Evolutionary conservation across 2,329 filamentous ascomycete genomes (phyloP).

Genomic region (Hypoxylon sp.): DNA sequence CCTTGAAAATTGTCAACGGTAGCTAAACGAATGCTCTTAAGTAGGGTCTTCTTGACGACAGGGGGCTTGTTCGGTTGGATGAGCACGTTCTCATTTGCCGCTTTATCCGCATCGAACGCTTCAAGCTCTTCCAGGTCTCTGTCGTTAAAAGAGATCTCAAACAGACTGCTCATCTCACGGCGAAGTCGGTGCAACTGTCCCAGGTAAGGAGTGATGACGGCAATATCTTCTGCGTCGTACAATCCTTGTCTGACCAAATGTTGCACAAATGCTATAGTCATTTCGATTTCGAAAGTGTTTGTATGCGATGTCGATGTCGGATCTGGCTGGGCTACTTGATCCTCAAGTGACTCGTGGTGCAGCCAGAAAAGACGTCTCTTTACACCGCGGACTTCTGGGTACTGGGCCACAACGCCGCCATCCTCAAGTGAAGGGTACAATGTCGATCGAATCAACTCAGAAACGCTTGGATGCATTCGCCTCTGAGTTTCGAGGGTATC

Average conservation of each 20-base stretch:
- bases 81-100: slow-evolving; percentile 40
- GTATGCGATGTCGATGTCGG: slow-evolving; percentile 60
- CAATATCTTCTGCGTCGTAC: slow-evolving; percentile 72
- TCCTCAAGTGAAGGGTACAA: slow-evolving; percentile 67
- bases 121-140: slow-evolving; percentile 69
- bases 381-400: slow-evolving; percentile 63
- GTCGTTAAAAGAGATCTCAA: slow-evolving; percentile 74
- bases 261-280: slow-evolving; percentile 71
- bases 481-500: slow-evolving; percentile 64
- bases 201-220: slow-evolving; percentile 75
- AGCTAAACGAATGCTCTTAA: slow-evolving; percentile 66
- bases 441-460: slow-evolving; percentile 64
- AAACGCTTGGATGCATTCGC: slow-evolving; percentile 71
- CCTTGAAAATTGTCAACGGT: slow-evolving; percentile 84
- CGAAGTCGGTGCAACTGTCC: slow-evolving; percentile 69
- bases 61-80: slow-evolving; percentile 10
- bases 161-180: slow-evolving; percentile 58
- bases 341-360: slow-evolving; percentile 59
- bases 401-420: slow-evolving; percentile 51
- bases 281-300: slow-evolving; percentile 72
- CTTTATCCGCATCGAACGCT: slow-evolving; percentile 53
- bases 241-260: slow-evolving; percentile 74
- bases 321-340: slow-evolving; percentile 49
- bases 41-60: slow-evolving; percentile 57
- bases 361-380: slow-evolving; percentile 68